These are phyloP conservation scores for Lupinus albus DNA, from an alignment of 306 rosid species.

Conservation along the genomic window DNA sequence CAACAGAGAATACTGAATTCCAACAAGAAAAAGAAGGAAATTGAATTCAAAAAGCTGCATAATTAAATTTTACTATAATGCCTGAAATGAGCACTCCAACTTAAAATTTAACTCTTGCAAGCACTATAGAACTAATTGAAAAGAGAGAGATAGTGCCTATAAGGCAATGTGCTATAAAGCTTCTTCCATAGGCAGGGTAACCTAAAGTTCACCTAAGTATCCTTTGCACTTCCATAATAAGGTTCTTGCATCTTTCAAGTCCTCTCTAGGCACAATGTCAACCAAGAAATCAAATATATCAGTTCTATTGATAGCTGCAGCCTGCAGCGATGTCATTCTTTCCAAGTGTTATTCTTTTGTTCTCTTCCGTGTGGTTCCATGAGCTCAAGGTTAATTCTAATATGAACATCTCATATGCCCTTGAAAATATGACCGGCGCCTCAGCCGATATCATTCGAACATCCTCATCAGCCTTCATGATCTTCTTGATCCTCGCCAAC, in stretches of 20 bases:
- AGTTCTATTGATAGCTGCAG: constrained; percentile 74
- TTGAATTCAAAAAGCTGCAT: background rate
- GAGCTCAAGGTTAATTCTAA: constrained; percentile 71
- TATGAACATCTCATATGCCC: constrained; percentile 79
- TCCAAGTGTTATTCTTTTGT: constrained; percentile 70
- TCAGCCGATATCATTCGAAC: constrained; percentile 77
- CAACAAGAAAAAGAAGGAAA: background rate
- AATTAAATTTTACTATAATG: background rate
- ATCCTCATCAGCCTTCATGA: constrained; percentile 80
- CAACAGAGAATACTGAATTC: background rate
- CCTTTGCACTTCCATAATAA: constrained; percentile 2
- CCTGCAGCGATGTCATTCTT: constrained; percentile 81
- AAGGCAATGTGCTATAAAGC: too few relatives aligned
- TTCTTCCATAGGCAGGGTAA: too few relatives aligned
- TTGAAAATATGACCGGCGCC: constrained; percentile 70
- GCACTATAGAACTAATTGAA: background rate
- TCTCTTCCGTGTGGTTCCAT: constrained; percentile 77
- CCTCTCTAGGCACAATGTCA: constrained; percentile 74
- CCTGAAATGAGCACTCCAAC: background rate
- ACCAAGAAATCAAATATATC: constrained; percentile 73
- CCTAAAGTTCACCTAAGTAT: constrained; percentile 34
- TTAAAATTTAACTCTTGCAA: background rate
- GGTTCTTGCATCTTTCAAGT: constrained; percentile 68
- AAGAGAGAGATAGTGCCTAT: constrained; percentile 33
- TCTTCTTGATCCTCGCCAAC: constrained; percentile 74